Evolutionary conservation across 2,329 filamentous ascomycete species (phyloP), one percentile per base, ranked within the genome.

Genomic region (Ophiostoma piceae): DNA sequence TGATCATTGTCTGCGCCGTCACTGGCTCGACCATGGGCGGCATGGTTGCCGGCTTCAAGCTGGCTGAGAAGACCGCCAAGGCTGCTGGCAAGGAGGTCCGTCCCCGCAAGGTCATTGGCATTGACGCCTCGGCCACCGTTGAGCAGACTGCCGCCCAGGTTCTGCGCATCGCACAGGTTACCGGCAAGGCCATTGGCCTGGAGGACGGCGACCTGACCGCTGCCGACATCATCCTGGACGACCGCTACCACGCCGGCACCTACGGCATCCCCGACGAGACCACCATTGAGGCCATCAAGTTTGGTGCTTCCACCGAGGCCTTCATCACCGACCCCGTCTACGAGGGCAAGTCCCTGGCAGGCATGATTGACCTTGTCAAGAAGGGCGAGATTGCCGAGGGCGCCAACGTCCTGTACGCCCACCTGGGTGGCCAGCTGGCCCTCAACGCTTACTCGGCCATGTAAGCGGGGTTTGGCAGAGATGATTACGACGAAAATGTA

Each of bases 251-350:
- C 77, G 90, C 84, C 22, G 88, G 88, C 8, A 79, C 84, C 7
- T 92, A 92, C 77, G 90, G 90, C 1, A 83, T 91, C 70, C 88
- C 89, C 0, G 87, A 90, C 73, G 79, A 86, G 76, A 80, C 80
- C 74, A 92, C 90, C 1, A 83, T 89, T 67, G 87, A 87, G 41
- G 89, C 89, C 0, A 92, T 92, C 76, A 84, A 84, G 77, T 88
- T 90, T 75, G 88, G 87, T 5, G 90, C 90, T 0, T 77, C 81
- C 71, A 90, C 86, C 0, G 90, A 92, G 79, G 90, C 85, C 0
- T 88, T 92, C 74, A 90, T 92, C 72, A 92, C 89, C 0, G 90
- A 92, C 75, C 90, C 89, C 0, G 90, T 92, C 1, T 92, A 92
- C 75, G 89, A 91, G 79, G 90, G 90, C 0, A 92, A 92, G 84